phyloP scores from a whole-genome alignment of 2,329 filamentous ascomycete species.

The Talaromyces sp. region DNA sequence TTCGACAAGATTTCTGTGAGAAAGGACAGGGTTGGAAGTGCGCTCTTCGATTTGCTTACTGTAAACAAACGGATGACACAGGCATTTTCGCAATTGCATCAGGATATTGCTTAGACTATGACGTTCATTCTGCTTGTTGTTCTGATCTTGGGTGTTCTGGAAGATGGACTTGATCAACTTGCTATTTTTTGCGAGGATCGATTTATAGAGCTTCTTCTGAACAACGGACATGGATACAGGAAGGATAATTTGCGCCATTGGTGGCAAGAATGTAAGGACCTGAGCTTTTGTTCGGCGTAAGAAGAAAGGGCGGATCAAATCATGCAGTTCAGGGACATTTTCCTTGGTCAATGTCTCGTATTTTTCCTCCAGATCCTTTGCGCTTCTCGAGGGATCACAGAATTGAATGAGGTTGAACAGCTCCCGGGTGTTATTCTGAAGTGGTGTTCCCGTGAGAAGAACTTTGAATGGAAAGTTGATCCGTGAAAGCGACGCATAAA shows the following conservation, averaged over 20 bases:
- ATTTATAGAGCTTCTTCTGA: conserved; percentile 91
- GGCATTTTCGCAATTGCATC: conserved; percentile 87
- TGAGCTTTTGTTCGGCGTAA: conserved; percentile 79
- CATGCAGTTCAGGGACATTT: conserved; percentile 74
- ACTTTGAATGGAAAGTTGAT: conserved; percentile 79
- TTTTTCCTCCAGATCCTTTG: conserved; percentile 66
- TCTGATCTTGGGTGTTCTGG: conserved; percentile 52
- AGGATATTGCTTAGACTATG: conserved; percentile 88
- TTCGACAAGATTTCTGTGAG: conserved; percentile 79
- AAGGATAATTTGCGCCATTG: conserved; percentile 90
- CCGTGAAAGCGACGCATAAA: conserved; percentile 68
- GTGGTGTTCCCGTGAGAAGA: conserved; percentile 78
- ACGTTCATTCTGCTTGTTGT: conserved; percentile 62
- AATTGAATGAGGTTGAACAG: conserved; percentile 97
- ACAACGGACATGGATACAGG: conserved; percentile 92
- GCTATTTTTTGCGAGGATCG: conserved; percentile 85
- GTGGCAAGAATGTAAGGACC: conserved; percentile 84
- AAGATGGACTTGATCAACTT: conserved; percentile 86
- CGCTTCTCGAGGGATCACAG: conserved; percentile 67
- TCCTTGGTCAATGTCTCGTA: conserved; percentile 76
- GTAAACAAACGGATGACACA: conserved; percentile 96
- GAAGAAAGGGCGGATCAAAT: conserved; percentile 70
- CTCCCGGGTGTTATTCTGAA: conserved; percentile 81
- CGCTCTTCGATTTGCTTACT: conserved; percentile 84
- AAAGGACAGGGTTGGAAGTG: conserved; percentile 52